Conservation (phyloP, 2,329 filamentous ascomycete genomes). For the Zelopaecilomyces penicillatus region DNA sequence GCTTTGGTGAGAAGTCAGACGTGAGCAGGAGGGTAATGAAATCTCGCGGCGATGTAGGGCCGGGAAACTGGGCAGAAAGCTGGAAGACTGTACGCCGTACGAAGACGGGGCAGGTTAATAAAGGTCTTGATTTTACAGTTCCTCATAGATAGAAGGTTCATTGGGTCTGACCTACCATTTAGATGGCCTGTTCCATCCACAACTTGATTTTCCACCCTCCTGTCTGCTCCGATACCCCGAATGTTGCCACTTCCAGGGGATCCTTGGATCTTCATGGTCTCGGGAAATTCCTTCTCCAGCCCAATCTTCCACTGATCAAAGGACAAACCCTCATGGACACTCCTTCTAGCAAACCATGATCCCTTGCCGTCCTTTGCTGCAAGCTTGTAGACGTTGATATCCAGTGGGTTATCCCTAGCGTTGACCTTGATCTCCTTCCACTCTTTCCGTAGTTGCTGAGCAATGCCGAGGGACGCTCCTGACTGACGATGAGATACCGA, state of each 20-base stretch:
- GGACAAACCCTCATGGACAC: conserved; percentile 68
- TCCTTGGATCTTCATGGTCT: conserved; percentile 63
- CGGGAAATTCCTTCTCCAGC: conserved; percentile 69
- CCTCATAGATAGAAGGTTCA: not conserved
- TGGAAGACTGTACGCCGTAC: conserved; percentile 56
- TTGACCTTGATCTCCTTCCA: conserved; percentile 81
- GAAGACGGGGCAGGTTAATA: conserved; percentile 3
- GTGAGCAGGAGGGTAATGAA: conserved; percentile 75
- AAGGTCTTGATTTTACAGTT: no score
- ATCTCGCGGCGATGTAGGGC: conserved; percentile 78
- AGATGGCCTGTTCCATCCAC: conserved; percentile 52
- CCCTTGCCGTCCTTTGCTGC: conserved; percentile 71
- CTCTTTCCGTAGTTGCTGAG: conserved; percentile 59
- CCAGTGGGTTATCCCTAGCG: conserved; percentile 64
- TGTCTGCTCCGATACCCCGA: conserved; percentile 78
- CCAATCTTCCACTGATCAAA: conserved; percentile 73
- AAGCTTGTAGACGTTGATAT: conserved; percentile 73
- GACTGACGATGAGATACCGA: conserved; percentile 33
- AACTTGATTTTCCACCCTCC: conserved; percentile 55
- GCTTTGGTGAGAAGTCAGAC: conserved; percentile 42
- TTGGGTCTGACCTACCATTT: conserved; percentile 39
- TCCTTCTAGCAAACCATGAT: conserved; percentile 81
- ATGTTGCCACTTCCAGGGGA: conserved; percentile 66
- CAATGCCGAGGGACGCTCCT: conserved; percentile 36
- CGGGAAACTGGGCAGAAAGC: conserved; percentile 81